These are phyloP conservation scores for Boletus rufocinnamomeus DNA, from an alignment of 768 basidiomycete species.

Conservation along the genomic window DNA sequence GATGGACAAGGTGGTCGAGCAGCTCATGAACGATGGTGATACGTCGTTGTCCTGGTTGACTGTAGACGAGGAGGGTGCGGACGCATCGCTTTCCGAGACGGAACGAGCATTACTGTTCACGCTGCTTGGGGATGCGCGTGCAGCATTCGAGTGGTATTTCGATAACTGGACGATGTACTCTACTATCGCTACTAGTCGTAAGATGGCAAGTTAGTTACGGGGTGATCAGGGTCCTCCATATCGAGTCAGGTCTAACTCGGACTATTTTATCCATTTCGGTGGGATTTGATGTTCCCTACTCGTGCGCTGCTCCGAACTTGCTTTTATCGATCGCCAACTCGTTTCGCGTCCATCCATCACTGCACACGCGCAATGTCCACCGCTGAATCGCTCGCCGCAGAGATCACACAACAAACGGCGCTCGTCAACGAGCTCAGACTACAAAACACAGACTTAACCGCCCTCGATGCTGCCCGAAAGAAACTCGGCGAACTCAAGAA, in stretches of 20 bases:
- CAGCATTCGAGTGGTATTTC: constrained; percentile 26
- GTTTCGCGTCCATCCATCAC: constrained; percentile 16
- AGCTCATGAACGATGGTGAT: constrained; percentile 15
- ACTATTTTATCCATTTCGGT: constrained; percentile 13
- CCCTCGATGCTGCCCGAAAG: constrained; percentile 65
- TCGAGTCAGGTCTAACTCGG: constrained; percentile 22
- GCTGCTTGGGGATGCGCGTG: constrained; percentile 25
- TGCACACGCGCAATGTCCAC: constrained; percentile 40
- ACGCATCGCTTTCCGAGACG: constrained; percentile 3
- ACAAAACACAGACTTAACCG: constrained; percentile 50
- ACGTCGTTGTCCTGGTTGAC: constrained; percentile 10
- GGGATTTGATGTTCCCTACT: constrained; percentile 19
- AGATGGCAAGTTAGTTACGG: background rate
- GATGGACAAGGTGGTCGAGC: constrained; percentile 23
- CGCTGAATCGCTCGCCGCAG: constrained; percentile 47
- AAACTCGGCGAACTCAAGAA: constrained; percentile 71
- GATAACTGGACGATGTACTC: constrained; percentile 11
- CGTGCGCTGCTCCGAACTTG: constrained; percentile 22
- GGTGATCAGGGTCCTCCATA: constrained; percentile 27
- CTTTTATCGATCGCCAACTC: constrained; percentile 38
- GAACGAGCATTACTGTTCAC: constrained; percentile 18
- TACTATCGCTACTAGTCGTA: background rate
- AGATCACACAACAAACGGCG: constrained; percentile 56
- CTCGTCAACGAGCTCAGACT: constrained; percentile 64
- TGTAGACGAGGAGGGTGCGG: constrained; percentile 4